These are phyloP conservation scores for Alternaria conjuncta DNA, from an alignment of 2,329 filamentous ascomycete genomes.

Conservation along the genomic window DNA sequence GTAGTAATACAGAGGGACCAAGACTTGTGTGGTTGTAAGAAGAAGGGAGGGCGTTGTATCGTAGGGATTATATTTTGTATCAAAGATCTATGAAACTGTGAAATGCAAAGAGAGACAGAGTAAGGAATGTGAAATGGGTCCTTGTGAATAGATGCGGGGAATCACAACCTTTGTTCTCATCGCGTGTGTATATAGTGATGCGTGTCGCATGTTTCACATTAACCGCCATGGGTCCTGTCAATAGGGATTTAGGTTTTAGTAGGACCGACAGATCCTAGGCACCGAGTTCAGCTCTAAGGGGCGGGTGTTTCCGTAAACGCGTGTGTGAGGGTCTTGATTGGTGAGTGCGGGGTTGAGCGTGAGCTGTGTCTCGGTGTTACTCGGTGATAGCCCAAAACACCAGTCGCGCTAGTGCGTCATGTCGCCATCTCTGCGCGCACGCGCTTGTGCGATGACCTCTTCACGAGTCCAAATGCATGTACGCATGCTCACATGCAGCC, in stretches of 20 bases:
- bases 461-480: background rate
- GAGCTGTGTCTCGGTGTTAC: background rate
- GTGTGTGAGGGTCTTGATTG: background rate
- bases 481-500: background rate
- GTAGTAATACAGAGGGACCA: background rate
- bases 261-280: background rate
- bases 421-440: background rate
- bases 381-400: background rate
- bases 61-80: background rate
- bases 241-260: background rate
- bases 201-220: background rate
- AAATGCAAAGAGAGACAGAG: background rate
- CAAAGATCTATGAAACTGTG: background rate
- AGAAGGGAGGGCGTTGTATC: background rate
- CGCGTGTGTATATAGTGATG: background rate
- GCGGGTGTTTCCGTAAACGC: background rate
- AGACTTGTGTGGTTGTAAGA: background rate
- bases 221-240: background rate
- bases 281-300: background rate
- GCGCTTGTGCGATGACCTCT: background rate
- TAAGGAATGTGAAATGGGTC: background rate
- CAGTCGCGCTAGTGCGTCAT: conserved; percentile 10
- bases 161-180: background rate
- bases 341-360: background rate
- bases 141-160: background rate